Conservation (phyloP, 2,329 filamentous ascomycete genomes). For the Bipolaris victoriae region DNA sequence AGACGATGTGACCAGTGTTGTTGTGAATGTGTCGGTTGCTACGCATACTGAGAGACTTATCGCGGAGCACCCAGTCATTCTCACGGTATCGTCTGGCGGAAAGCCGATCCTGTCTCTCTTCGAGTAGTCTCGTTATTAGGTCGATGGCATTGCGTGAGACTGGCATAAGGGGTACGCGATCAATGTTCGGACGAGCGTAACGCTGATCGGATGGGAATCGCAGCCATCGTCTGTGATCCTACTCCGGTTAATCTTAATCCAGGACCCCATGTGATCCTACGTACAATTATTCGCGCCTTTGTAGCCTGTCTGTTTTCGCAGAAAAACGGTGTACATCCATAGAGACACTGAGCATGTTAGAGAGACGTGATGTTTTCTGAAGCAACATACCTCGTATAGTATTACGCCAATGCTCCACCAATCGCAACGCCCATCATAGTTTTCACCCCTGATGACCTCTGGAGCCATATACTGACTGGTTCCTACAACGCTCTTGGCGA, state of each 20-base stretch:
- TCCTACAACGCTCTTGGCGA: slow-evolving; percentile 86
- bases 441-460: slow-evolving; percentile 81
- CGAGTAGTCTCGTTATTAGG: slow-evolving; percentile 74
- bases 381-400: slow-evolving; percentile 71
- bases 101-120: slow-evolving; percentile 75
- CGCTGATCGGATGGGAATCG: slow-evolving; percentile 68
- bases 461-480: slow-evolving; percentile 99
- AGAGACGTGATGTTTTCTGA: neutral
- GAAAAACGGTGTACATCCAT: slow-evolving; percentile 88
- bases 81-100: slow-evolving; percentile 76
- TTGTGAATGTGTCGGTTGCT: slow-evolving; percentile 33
- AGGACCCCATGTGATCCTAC: slow-evolving; percentile 32
- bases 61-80: slow-evolving; percentile 60
- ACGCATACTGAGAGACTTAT: slow-evolving; percentile 31
- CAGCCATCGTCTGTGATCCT: slow-evolving; percentile 74
- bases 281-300: slow-evolving; percentile 81
- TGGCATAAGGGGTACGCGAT: slow-evolving; percentile 48
- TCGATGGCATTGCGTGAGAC: slow-evolving; percentile 77
- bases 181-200: slow-evolving; percentile 59
- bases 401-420: slow-evolving; percentile 98
- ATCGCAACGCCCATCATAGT: slow-evolving; percentile 92
- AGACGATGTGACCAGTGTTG: slow-evolving; percentile 69
- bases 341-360: slow-evolving; percentile 67
- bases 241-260: slow-evolving; percentile 19
- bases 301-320: slow-evolving; percentile 81